Percentiles rank a stretch among this genome's conserved stretches.
Evolutionary conservation across 1,284 basidiomycete species (phyloP).

Genomic region (Entoloma clypeatum): DNA sequence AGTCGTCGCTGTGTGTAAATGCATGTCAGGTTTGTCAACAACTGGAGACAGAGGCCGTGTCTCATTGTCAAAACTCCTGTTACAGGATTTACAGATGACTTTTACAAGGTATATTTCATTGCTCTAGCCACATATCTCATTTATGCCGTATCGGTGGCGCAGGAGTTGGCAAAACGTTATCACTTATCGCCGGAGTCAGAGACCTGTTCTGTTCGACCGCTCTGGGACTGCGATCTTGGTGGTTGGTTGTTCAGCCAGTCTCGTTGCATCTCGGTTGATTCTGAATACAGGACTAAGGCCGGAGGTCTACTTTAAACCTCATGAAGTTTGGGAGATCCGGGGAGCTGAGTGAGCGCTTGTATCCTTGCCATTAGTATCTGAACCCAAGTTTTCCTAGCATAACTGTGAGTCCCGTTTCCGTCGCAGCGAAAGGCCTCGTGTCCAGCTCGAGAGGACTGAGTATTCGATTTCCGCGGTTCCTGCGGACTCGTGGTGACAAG

Average conservation of each 20-base stretch:
- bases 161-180: conserved; percentile 64
- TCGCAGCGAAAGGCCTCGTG: conserved; percentile 73
- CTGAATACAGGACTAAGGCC: conserved; percentile 62
- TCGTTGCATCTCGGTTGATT: conserved; percentile 3
- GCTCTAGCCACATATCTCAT: conserved; percentile 2
- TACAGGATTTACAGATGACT: conserved; percentile 81
- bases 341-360: conserved; percentile 76
- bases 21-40: conserved; percentile 63
- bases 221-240: conserved; percentile 70
- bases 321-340: conserved; percentile 89
- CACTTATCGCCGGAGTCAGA: conserved; percentile 51
- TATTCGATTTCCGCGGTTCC: conserved; percentile 88
- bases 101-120: conserved; percentile 61
- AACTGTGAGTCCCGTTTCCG: conserved; percentile 85
- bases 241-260: conserved; percentile 36
- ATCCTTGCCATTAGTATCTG: neutral
- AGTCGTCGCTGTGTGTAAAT: conserved; percentile 84
- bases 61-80: conserved; percentile 4
- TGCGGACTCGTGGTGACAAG: conserved; percentile 81
- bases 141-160: conserved; percentile 1
- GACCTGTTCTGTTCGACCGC: conserved; percentile 56
- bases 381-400: conserved; percentile 45
- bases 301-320: conserved; percentile 81
- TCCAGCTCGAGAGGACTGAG: conserved; percentile 70
- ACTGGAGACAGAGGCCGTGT: neutral